Conservation (phyloP, 768 basidiomycete species). For the Sporobolomyces roseus region DNA sequence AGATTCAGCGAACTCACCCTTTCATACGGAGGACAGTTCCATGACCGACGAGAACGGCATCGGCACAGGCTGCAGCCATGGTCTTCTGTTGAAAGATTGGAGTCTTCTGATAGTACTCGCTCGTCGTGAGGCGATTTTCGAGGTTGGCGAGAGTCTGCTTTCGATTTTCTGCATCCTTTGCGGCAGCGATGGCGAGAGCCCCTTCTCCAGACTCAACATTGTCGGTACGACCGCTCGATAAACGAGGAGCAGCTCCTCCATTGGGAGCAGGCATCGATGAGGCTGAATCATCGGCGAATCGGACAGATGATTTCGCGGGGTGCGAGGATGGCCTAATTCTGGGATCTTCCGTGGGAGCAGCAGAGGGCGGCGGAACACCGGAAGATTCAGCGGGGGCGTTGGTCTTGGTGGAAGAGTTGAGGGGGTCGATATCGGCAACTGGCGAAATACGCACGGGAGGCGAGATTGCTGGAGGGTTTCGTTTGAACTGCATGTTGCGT, state of each 20-base stretch:
- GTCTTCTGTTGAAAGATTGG: background rate
- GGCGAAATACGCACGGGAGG: no score
- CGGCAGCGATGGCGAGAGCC: background rate
- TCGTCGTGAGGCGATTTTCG: conserved; percentile 7
- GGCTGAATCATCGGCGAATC: background rate
- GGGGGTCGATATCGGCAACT: no score
- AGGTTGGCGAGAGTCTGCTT: background rate
- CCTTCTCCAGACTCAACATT: no score
- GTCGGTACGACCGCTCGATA: no score
- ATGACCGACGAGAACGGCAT: conserved; percentile 17
- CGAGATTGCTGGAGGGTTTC: background rate
- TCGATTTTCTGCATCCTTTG: background rate
- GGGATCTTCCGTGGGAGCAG: background rate
- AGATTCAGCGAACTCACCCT: conserved; percentile 14
- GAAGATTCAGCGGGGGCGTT: background rate
- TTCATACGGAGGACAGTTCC: conserved; percentile 8
- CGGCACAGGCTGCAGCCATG: conserved; percentile 7
- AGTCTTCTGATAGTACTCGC: background rate
- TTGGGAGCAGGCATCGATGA: no score
- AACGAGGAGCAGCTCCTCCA: no score
- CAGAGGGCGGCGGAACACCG: background rate
- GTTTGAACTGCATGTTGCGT: conserved; percentile 10
- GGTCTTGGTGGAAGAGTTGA: no score
- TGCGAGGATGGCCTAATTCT: background rate
- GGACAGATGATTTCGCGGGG: background rate